phyloP scores from a whole-genome alignment of 306 rosid genomes.

The Acacia melanoxylon region DNA sequence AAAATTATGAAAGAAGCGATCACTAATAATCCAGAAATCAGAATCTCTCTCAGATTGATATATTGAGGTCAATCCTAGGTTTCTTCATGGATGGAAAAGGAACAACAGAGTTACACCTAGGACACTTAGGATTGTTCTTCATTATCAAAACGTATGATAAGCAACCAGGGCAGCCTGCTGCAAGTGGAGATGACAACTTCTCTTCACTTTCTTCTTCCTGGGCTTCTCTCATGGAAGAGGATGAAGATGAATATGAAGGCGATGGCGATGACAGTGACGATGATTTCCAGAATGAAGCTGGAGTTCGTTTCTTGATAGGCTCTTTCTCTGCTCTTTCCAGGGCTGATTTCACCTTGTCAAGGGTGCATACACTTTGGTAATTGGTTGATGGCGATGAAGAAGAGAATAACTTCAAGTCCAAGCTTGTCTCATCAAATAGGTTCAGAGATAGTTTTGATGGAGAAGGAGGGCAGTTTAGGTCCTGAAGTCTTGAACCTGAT shows the following conservation, averaged over 20 bases:
- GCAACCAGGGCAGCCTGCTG: conserved; percentile 97
- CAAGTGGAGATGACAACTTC: conserved; percentile 63
- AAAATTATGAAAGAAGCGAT: conserved; percentile 36
- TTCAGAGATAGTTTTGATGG: conserved; percentile 54
- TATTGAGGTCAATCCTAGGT: conserved; percentile 91
- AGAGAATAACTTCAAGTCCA: conserved; percentile 67
- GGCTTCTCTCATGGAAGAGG: conserved; percentile 63
- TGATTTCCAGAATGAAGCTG: conserved; percentile 55
- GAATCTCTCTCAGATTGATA: conserved; percentile 49
- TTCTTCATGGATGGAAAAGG: conserved; percentile 70
- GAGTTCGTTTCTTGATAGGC: conserved; percentile 56
- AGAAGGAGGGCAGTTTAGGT: conserved; percentile 74
- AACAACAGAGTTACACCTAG: conserved; percentile 77
- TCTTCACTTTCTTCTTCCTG: conserved; percentile 70
- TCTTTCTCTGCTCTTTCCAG: conserved; percentile 94
- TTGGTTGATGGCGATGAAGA: conserved; percentile 50
- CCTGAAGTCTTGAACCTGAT: conserved; percentile 59
- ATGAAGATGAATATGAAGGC: conserved; percentile 61
- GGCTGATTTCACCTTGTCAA: conserved; percentile 93
- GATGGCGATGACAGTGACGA: conserved; percentile 45
- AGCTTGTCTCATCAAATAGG: conserved; percentile 67
- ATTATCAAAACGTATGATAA: conserved; percentile 80
- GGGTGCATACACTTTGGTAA: conserved; percentile 86
- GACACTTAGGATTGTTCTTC: conserved; percentile 89
- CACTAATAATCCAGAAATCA: conserved; percentile 6